Evolutionary conservation across 2,329 filamentous ascomycete species (phyloP).

Genomic region (Clarireedia hainanense): DNA sequence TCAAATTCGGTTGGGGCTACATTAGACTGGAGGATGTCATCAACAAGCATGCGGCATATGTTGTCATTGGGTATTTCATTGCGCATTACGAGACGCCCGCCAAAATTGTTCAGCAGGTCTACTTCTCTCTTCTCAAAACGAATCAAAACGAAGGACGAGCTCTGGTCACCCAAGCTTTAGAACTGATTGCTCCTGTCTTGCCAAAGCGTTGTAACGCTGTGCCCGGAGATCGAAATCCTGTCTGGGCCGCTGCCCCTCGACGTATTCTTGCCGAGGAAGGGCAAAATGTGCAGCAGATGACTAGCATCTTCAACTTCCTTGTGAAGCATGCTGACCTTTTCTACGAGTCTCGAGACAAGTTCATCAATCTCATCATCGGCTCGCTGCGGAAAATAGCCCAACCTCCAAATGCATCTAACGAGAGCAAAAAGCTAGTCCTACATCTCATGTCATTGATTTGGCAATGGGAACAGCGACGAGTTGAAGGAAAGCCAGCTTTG

Average conservation of each 20-base stretch:
- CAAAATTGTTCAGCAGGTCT: slow-evolving; percentile 94
- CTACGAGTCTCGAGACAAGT: slow-evolving; percentile 89
- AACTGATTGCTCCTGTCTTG: slow-evolving; percentile 89
- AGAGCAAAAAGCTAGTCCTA: slow-evolving; percentile 84
- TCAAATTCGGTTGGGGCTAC: slow-evolving; percentile 98
- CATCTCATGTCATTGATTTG: slow-evolving; percentile 88
- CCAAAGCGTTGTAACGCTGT: slow-evolving; percentile 70
- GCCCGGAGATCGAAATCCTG: slow-evolving; percentile 63
- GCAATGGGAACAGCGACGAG: slow-evolving; percentile 82
- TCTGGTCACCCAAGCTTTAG: slow-evolving; percentile 86
- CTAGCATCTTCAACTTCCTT: slow-evolving; percentile 94
- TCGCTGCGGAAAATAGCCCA: slow-evolving; percentile 82
- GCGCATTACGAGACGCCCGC: slow-evolving; percentile 91
- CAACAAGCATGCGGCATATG: slow-evolving; percentile 97
- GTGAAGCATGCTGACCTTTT: slow-evolving; percentile 89
- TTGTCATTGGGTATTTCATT: slow-evolving; percentile 96
- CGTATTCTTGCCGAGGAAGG: slow-evolving; percentile 91
- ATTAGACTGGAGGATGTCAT: slow-evolving; percentile 98
- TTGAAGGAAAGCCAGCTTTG: slow-evolving; percentile 48
- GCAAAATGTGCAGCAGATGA: slow-evolving; percentile 91
- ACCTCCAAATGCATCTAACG: slow-evolving; percentile 76
- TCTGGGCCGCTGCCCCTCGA: slow-evolving; percentile 85
- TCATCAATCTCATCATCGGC: slow-evolving; percentile 79
- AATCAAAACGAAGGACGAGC: slow-evolving; percentile 92
- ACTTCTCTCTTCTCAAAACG: slow-evolving; percentile 80